A percentile compares a stretch with the other conserved stretches of the same genome.
phyloP scores from a whole-genome alignment of 2,329 filamentous ascomycete species.

The Colletotrichum navitas region DNA sequence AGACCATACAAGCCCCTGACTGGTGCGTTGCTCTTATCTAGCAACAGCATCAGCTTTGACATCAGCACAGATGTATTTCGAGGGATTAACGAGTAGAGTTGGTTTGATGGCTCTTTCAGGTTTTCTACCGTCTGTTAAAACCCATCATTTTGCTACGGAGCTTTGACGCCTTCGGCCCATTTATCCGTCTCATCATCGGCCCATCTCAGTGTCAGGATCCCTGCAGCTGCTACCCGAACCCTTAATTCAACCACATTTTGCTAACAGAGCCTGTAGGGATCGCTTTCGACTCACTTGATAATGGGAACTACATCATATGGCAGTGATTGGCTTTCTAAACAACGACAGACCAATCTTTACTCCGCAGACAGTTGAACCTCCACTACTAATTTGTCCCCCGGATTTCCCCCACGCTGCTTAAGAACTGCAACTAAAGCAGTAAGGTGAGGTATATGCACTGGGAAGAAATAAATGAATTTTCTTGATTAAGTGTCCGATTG shows the following conservation, averaged over 20 bases:
- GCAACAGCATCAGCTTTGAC: neutral
- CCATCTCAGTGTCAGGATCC: conserved; percentile 24
- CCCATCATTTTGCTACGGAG: neutral
- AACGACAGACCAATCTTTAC: neutral
- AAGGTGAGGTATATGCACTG: neutral
- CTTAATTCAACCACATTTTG: neutral
- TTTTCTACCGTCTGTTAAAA: neutral
- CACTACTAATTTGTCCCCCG: neutral
- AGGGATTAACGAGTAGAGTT: neutral
- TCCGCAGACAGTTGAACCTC: neutral
- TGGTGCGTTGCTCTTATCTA: neutral
- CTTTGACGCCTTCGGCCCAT: neutral
- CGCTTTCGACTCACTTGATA: neutral
- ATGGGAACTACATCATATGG: neutral
- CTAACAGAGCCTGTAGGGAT: neutral
- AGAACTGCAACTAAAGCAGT: neutral
- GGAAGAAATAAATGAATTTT: neutral
- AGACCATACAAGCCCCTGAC: conserved; percentile 19
- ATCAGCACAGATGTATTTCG: neutral
- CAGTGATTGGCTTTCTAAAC: too few species aligned
- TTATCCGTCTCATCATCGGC: conserved; percentile 15
- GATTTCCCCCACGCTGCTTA: neutral
- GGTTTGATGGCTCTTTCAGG: too few species aligned
- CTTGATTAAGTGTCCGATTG: neutral
- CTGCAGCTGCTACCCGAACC: conserved; percentile 3